phyloP scores from a whole-genome alignment of 2,329 filamentous ascomycete genomes.

The Pseudopithomyces maydicus region DNA sequence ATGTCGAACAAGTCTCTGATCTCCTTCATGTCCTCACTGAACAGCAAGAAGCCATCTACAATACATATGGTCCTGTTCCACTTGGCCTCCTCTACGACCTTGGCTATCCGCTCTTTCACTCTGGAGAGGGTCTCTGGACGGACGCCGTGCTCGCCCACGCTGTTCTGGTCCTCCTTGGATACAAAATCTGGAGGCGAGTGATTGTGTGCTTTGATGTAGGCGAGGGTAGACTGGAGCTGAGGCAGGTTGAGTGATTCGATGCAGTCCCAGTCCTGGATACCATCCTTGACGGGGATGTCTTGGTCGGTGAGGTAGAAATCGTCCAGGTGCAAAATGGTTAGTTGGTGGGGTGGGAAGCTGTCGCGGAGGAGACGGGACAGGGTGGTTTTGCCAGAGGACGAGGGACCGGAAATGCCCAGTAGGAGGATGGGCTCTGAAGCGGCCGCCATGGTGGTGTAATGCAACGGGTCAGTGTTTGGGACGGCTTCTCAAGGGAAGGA shows the following conservation, averaged over 20 bases:
- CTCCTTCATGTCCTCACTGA: conserved; percentile 60
- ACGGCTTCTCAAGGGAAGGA: background rate
- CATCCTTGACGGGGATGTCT: conserved; percentile 61
- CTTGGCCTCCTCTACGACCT: conserved; percentile 12
- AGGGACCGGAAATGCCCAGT: conserved; percentile 85
- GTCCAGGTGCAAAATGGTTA: conserved; percentile 90
- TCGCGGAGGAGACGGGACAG: conserved; percentile 82
- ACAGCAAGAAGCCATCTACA: conserved; percentile 89
- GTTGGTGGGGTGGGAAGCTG: conserved; percentile 66
- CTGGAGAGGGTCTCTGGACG: conserved; percentile 40
- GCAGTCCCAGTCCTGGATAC: conserved; percentile 89
- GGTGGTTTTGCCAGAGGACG: conserved; percentile 94
- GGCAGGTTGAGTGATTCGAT: conserved; percentile 75
- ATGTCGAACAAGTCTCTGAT: conserved; percentile 70
- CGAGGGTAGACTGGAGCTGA: conserved; percentile 68
- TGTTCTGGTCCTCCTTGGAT: conserved; percentile 65
- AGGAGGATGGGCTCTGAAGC: conserved; percentile 55
- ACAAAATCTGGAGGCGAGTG: conserved; percentile 58
- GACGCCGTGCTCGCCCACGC: conserved; percentile 50
- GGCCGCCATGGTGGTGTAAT: background rate
- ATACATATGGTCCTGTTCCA: conserved; percentile 59
- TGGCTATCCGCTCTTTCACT: conserved; percentile 29
- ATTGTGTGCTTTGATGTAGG: conserved; percentile 72
- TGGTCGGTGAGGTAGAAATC: conserved; percentile 89
- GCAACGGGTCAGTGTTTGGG: background rate